Percentiles rank a stretch among this genome's conserved stretches.
Conservation (phyloP, 2,329 filamentous ascomycete species). For the Fusarium liriodendri region DNA sequence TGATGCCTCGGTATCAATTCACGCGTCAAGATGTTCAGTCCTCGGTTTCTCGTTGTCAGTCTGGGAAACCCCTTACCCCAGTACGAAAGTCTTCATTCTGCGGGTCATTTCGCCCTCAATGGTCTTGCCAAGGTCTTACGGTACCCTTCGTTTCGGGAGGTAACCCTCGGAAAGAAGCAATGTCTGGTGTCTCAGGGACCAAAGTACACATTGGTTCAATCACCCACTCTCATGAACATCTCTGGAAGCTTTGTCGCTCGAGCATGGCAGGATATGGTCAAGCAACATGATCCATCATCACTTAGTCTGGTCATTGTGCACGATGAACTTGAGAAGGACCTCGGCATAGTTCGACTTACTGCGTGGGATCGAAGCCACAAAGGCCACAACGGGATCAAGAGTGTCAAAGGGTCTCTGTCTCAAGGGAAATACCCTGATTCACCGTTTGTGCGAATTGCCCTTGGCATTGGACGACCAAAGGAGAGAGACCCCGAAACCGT, state of each 20-base stretch:
- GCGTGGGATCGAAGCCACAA: slow-evolving; percentile 72
- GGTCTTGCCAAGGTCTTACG: slow-evolving; percentile 61
- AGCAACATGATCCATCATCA: slow-evolving; percentile 46
- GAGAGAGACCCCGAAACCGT: slow-evolving; percentile 76
- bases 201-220: slow-evolving; percentile 78
- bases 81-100: slow-evolving; percentile 84
- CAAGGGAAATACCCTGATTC: slow-evolving; percentile 54
- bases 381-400: slow-evolving; percentile 82
- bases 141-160: slow-evolving; percentile 62
- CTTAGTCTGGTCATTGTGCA: slow-evolving; percentile 80
- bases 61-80: slow-evolving; percentile 87
- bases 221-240: slow-evolving; percentile 84
- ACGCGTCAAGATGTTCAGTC: slow-evolving; percentile 49
- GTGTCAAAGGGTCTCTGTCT: slow-evolving; percentile 65
- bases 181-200: slow-evolving; percentile 60
- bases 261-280: slow-evolving; percentile 71
- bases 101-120: slow-evolving; percentile 82
- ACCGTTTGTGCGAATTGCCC: slow-evolving; percentile 71
- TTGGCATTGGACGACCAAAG: slow-evolving; percentile 88
- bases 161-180: slow-evolving; percentile 62
- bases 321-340: slow-evolving; percentile 82
- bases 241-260: slow-evolving; percentile 77
- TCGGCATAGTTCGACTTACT: slow-evolving; percentile 75
- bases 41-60: slow-evolving; percentile 81
- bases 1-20: slow-evolving; percentile 2